Conservation (phyloP, 2,329 filamentous ascomycete species). For the Fusarium liriodendri region DNA sequence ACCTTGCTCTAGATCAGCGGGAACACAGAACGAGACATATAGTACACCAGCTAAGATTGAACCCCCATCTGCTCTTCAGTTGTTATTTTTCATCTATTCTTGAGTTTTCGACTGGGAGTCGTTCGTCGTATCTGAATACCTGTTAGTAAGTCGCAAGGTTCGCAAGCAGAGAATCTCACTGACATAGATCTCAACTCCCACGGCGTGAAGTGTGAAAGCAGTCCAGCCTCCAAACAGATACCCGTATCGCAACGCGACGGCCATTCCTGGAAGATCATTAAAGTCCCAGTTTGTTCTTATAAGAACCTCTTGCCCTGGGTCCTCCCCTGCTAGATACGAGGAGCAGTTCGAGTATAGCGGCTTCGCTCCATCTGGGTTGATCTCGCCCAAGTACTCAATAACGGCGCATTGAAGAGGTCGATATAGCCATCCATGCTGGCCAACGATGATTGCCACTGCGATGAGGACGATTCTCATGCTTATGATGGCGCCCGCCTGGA, state of each 20-base stretch:
- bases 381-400: slow-evolving; percentile 10
- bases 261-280: slow-evolving; percentile 7
- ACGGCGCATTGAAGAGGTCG: slow-evolving; percentile 6
- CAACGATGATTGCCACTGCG: neutral
- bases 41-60: too few species aligned
- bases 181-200: slow-evolving; percentile 14
- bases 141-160: neutral
- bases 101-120: neutral
- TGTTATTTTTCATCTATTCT: neutral
- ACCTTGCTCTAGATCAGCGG: too few species aligned
- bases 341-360: neutral
- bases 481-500: slow-evolving; percentile 22
- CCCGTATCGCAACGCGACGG: neutral
- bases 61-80: too few species aligned
- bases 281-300: slow-evolving; percentile 21
- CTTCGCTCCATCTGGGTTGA: neutral
- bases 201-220: neutral
- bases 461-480: slow-evolving; percentile 20
- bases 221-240: slow-evolving; percentile 13
- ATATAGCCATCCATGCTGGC: neutral
- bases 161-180: neutral
- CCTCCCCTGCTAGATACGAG: slow-evolving; percentile 3
- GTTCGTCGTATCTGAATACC: neutral
- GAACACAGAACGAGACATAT: too few species aligned
- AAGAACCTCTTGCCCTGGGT: neutral